phyloP scores from a whole-genome alignment of 768 basidiomycete species.

The Brasilioporus rufonigricans region DNA sequence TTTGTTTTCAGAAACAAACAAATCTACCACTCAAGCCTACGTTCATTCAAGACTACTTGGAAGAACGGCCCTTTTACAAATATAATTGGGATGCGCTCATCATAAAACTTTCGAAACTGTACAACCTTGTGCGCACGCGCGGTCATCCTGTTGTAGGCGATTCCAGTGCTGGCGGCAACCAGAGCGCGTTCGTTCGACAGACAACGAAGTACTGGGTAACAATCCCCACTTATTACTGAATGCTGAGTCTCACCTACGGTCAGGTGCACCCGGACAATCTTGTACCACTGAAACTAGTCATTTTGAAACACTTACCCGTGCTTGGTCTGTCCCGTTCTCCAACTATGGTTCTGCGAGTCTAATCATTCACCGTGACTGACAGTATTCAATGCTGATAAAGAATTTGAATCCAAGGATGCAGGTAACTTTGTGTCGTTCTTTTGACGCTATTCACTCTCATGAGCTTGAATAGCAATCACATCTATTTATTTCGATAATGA shows the following conservation, averaged over 20 bases:
- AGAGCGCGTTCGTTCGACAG: slow-evolving; percentile 97
- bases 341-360: background rate
- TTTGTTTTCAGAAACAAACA: slow-evolving; percentile 81
- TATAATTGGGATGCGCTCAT: slow-evolving; percentile 96
- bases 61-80: slow-evolving; percentile 94
- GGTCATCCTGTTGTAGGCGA: slow-evolving; percentile 95
- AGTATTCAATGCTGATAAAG: slow-evolving; percentile 95
- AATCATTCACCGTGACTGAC: slow-evolving; percentile 6
- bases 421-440: slow-evolving; percentile 38
- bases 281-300: slow-evolving; percentile 89
- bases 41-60: slow-evolving; percentile 89
- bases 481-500: slow-evolving; percentile 98
- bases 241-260: slow-evolving; percentile 1
- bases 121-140: slow-evolving; percentile 91
- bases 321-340: slow-evolving; percentile 57
- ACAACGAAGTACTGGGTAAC: slow-evolving; percentile 98
- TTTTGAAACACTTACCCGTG: slow-evolving; percentile 89
- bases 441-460: background rate
- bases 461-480: slow-evolving; percentile 67
- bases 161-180: slow-evolving; percentile 88
- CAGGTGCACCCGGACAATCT: slow-evolving; percentile 91
- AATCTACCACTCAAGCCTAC: slow-evolving; percentile 74
- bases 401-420: slow-evolving; percentile 82
- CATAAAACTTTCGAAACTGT: slow-evolving; percentile 91
- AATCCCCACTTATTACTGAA: background rate